A percentile compares a stretch with the other conserved stretches of the same genome.
Evolutionary conservation across 2,329 filamentous ascomycete genomes (phyloP).

Genomic region (Atkinsonella texensis): DNA sequence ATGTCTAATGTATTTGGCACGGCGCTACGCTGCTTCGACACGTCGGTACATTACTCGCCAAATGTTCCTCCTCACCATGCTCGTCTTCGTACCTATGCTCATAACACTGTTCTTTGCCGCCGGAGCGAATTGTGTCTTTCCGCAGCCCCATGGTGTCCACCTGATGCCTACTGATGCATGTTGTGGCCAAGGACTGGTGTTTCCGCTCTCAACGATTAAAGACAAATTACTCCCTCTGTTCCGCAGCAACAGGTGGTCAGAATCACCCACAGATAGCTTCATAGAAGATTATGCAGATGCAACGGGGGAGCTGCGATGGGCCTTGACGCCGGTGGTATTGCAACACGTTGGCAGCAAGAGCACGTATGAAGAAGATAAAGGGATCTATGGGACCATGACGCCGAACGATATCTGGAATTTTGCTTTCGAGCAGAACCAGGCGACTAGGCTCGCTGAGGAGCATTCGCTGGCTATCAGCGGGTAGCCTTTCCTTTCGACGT

Average conservation of each 20-base stretch:
- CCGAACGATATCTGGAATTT: constrained; percentile 7
- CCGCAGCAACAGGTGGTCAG: constrained; percentile 1
- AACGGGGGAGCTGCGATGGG: constrained; percentile 4
- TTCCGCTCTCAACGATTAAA: neutral
- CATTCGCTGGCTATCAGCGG: neutral
- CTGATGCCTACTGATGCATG: constrained; percentile 6
- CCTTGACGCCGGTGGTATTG: constrained; percentile 5
- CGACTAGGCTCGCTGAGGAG: constrained; percentile 2
- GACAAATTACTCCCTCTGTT: constrained; percentile 3
- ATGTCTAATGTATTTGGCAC: neutral
- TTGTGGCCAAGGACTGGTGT: constrained; percentile 7
- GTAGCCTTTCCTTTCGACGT: neutral
- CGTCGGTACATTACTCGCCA: neutral
- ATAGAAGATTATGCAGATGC: constrained; percentile 6
- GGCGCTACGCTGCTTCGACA: neutral
- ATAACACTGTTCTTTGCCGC: constrained; percentile 7
- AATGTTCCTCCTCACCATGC: neutral
- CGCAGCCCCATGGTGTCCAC: constrained; percentile 1
- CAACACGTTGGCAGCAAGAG: constrained; percentile 8
- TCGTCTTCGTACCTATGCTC: constrained; percentile 4
- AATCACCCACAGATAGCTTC: constrained; percentile 5
- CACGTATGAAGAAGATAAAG: constrained; percentile 3
- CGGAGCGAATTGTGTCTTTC: constrained; percentile 5
- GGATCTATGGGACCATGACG: constrained; percentile 4
- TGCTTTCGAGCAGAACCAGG: constrained; percentile 6